Base-by-base conservation (phyloP, 306 rosid species). In the Vigna reflexopilosa region DNA sequence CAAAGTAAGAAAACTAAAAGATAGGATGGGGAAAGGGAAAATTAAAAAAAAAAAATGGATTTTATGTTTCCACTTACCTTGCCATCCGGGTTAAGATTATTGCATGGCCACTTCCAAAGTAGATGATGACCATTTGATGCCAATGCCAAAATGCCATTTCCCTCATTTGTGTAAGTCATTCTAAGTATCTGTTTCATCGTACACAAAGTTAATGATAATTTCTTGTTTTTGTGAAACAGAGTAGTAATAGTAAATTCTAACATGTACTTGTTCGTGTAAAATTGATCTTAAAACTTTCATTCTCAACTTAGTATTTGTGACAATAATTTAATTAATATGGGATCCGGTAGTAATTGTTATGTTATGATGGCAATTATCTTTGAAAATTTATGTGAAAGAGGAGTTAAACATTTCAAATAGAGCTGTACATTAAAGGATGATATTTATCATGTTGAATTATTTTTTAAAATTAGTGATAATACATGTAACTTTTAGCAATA, bases 31-130 rank as follows among this genome's bases (percentile, higher is more conserved):
- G 19, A 40, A 5, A 1, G 19, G 28, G 45, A 61, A 4, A 44
- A 68, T 22, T 10, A 7, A 76, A 51, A 61, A 4, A 44, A 57
- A 15, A 4, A 7, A 26, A 14, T 12, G 50, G 50, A 44, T 67
- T 12, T 51, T 52, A 70, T 34, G 24, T 50, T 38, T 65, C 5
- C 51, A 36, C 78, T 63, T 26, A 77, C 81, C 75, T 56, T 67
- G 34, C 47, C 48, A 42, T 66, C 45, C 67, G 17, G 11, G 50
- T 54, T 30, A 26, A 6, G 61, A 42, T 19, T 22, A 50, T 47
- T 15, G 7, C 4, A 4, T 42, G 67, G 82, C 91, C 89, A 85
- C 75, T 77, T 85, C 91, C 91, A 87, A 49, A 85, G 79, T 32
- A 70, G 24, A 61, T 83, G 82, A 58, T 54, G 42, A 49, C 82